These are phyloP conservation scores for Fomitopsis palustris DNA, from an alignment of 1,284 basidiomycete species.

Conservation along the genomic window DNA sequence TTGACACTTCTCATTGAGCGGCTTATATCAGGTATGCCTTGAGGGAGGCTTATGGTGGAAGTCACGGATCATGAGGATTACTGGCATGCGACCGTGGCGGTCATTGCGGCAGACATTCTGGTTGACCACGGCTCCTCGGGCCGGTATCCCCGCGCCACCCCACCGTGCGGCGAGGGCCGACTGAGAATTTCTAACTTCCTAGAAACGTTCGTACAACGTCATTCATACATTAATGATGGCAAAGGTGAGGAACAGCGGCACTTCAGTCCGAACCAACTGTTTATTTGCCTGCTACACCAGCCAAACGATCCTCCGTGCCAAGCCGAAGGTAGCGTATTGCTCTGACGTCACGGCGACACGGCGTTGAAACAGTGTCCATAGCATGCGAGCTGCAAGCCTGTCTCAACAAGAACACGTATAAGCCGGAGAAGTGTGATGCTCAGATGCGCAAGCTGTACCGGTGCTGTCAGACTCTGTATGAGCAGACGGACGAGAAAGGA, in stretches of 20 bases:
- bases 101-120: too few relatives aligned
- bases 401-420: conserved; percentile 60
- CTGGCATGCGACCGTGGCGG: too few relatives aligned
- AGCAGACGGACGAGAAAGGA: conserved; percentile 33
- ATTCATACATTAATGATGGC: too few relatives aligned
- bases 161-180: too few relatives aligned
- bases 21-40: too few relatives aligned
- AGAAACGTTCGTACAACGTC: too few relatives aligned
- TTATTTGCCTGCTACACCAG: neutral
- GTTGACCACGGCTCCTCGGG: too few relatives aligned
- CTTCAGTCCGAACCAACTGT: neutral
- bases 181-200: too few relatives aligned
- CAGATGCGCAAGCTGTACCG: conserved; percentile 50
- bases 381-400: conserved; percentile 64
- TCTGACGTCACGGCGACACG: neutral
- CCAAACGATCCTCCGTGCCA: conserved; percentile 4
- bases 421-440: conserved; percentile 56
- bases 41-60: too few relatives aligned
- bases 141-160: too few relatives aligned
- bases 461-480: conserved; percentile 59
- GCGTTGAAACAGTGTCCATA: conserved; percentile 19
- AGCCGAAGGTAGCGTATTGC: conserved; percentile 4
- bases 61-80: too few relatives aligned
- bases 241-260: neutral
- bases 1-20: too few relatives aligned